A percentile compares a stretch with the other conserved stretches of the same genome.
Conservation (phyloP, 1,284 basidiomycete genomes). For the Ustilago hordei region DNA sequence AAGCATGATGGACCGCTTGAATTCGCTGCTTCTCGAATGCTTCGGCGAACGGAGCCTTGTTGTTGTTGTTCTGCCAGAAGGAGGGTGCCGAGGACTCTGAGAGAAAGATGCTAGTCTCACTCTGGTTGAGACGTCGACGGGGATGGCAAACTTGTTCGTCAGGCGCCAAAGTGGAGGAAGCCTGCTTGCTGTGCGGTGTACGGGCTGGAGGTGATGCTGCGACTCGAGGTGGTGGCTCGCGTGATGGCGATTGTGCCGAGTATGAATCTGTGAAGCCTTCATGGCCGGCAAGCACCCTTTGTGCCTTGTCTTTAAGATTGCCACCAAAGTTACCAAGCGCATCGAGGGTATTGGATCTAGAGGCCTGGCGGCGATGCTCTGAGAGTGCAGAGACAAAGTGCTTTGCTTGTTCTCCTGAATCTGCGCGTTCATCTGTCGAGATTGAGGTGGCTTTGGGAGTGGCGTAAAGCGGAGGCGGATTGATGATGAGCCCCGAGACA, state of each 20-base stretch:
- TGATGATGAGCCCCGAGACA: slow-evolving; percentile 89
- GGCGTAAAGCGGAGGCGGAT: slow-evolving; percentile 74
- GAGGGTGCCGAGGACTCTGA: slow-evolving; percentile 39
- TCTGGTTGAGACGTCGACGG: slow-evolving; percentile 36
- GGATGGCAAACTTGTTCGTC: slow-evolving; percentile 22
- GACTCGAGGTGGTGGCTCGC: neutral
- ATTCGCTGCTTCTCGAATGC: slow-evolving; percentile 71
- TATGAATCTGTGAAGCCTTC: slow-evolving; percentile 25
- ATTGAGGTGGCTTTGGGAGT: slow-evolving; percentile 16
- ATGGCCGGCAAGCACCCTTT: slow-evolving; percentile 35
- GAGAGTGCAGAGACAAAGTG: slow-evolving; percentile 4
- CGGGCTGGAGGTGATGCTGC: neutral
- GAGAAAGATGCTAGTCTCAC: slow-evolving; percentile 46
- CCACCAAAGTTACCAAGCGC: slow-evolving; percentile 53
- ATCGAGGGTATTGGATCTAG: slow-evolving; percentile 60
- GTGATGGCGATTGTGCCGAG: neutral
- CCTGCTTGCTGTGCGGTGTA: neutral
- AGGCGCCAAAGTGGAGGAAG: neutral
- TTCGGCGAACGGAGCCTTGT: slow-evolving; percentile 71
- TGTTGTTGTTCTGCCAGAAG: slow-evolving; percentile 44
- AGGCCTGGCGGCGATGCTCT: slow-evolving; percentile 44
- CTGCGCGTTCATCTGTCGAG: neutral
- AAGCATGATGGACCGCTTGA: slow-evolving; percentile 72
- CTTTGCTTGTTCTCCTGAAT: slow-evolving; percentile 8
- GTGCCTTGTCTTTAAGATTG: slow-evolving; percentile 49